Percentiles rank a stretch among this genome's conserved stretches.
Conservation (phyloP, 352 stramenopile species). For the Globisporangium mamillatum region DNA sequence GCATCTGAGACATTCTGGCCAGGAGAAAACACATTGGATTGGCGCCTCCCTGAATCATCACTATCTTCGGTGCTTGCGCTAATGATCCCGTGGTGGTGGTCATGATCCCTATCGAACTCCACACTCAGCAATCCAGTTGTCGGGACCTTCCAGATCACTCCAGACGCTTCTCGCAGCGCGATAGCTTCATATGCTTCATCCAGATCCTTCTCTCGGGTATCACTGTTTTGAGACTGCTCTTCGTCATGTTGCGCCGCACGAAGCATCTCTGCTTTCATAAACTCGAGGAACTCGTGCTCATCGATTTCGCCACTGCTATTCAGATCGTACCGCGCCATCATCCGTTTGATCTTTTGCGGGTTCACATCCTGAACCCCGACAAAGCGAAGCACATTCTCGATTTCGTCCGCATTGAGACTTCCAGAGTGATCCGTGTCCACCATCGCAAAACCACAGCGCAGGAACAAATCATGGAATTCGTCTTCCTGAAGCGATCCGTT, state of each 20-base stretch:
- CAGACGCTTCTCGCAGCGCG: conserved; percentile 26
- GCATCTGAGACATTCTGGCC: conserved; percentile 29
- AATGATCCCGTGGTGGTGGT: conserved; percentile 1
- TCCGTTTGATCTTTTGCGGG: conserved; percentile 36
- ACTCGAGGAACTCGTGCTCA: conserved; percentile 68
- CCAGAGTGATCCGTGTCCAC: conserved; percentile 60
- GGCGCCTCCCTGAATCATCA: neutral
- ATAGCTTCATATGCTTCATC: conserved; percentile 29
- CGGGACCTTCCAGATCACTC: conserved; percentile 42
- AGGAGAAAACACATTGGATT: neutral
- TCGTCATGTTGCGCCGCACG: neutral
- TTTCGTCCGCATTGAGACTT: conserved; percentile 42
- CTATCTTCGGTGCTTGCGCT: neutral
- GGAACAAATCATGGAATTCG: conserved; percentile 58
- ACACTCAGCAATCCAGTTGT: conserved; percentile 29
- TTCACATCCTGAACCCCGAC: conserved; percentile 43
- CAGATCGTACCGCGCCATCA: conserved; percentile 66
- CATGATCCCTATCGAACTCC: conserved; percentile 30
- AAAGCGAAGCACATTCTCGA: conserved; percentile 47
- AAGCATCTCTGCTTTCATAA: conserved; percentile 60
- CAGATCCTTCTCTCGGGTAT: neutral
- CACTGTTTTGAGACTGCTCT: neutral
- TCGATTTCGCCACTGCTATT: conserved; percentile 74
- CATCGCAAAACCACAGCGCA: conserved; percentile 54
- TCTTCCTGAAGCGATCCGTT: conserved; percentile 38